A percentile compares a stretch with the other conserved stretches of the same genome.
Conservation (phyloP, 441 rosid genomes). For the Manihot esculenta region DNA sequence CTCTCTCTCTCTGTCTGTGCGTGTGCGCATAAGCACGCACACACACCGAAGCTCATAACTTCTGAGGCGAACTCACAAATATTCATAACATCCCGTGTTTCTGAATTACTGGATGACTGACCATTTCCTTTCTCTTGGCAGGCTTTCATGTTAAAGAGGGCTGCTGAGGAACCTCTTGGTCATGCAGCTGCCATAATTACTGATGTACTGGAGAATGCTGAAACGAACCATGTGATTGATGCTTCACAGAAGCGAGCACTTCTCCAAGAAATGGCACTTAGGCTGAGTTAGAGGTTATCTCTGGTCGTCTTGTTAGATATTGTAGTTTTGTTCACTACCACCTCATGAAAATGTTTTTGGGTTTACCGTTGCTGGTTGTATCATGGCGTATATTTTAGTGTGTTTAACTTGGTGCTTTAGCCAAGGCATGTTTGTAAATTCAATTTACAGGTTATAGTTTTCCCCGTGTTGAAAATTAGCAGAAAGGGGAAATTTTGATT, state of each 20-base stretch:
- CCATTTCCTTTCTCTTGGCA: slow-evolving; percentile 27
- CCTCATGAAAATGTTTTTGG: not conserved
- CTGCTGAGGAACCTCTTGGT: slow-evolving; percentile 90
- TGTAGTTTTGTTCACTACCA: not conserved
- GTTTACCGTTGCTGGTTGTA: not conserved
- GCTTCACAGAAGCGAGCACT: slow-evolving; percentile 88
- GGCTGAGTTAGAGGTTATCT: slow-evolving; percentile 49
- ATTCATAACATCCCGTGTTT: not conserved
- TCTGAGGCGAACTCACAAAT: not conserved
- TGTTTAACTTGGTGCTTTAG: slow-evolving; percentile 16
- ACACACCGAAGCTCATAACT: not conserved
- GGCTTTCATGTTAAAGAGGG: slow-evolving; percentile 93
- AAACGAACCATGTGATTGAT: slow-evolving; percentile 70
- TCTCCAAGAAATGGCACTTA: slow-evolving; percentile 91
- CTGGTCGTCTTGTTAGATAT: not conserved
- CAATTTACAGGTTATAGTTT: slow-evolving; percentile 15
- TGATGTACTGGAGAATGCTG: slow-evolving; percentile 90
- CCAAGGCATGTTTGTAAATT: slow-evolving; percentile 24
- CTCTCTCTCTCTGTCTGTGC: no score
- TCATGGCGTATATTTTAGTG: not conserved
- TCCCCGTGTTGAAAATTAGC: slow-evolving; percentile 12
- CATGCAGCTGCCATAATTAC: slow-evolving; percentile 93
- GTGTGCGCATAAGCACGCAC: no score
- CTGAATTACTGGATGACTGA: not conserved
- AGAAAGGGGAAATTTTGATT: slow-evolving; percentile 19